Conservation (phyloP, 768 basidiomycete genomes). For the Naganishia randhawae region DNA sequence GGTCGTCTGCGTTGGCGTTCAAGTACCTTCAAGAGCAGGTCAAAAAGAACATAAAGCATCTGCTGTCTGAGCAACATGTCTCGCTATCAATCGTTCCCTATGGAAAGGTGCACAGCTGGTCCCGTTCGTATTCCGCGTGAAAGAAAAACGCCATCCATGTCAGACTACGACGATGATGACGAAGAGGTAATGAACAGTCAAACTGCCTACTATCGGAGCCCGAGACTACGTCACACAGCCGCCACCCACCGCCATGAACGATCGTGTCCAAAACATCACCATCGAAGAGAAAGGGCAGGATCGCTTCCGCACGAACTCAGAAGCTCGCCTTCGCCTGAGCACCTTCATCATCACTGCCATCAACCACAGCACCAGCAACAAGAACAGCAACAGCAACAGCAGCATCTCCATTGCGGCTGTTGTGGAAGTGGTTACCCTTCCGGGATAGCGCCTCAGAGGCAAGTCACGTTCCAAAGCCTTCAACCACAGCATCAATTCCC, state of each 20-base stretch:
- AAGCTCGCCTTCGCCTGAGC: neutral
- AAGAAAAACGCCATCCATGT: neutral
- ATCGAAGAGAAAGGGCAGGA: neutral
- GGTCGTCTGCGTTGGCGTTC: neutral
- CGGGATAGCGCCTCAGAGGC: neutral
- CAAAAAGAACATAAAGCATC: neutral
- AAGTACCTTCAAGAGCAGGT: neutral
- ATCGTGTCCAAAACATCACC: neutral
- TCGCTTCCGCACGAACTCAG: neutral
- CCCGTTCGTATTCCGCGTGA: slow-evolving; percentile 1
- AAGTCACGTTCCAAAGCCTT: slow-evolving; percentile 17
- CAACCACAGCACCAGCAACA: no score
- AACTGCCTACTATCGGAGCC: neutral
- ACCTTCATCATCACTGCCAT: neutral
- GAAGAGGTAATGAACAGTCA: neutral
- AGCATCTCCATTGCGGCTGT: neutral
- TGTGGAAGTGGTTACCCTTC: neutral
- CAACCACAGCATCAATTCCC: neutral
- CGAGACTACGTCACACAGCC: neutral
- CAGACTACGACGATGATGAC: neutral
- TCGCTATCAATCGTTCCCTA: neutral
- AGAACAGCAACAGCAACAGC: neutral
- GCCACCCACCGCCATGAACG: neutral
- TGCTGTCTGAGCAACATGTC: neutral
- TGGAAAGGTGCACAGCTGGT: neutral